A percentile compares a stretch with the other conserved stretches of the same genome.
Conservation (phyloP, 1,284 basidiomycete species). For the Papiliotrema laurentii region DNA sequence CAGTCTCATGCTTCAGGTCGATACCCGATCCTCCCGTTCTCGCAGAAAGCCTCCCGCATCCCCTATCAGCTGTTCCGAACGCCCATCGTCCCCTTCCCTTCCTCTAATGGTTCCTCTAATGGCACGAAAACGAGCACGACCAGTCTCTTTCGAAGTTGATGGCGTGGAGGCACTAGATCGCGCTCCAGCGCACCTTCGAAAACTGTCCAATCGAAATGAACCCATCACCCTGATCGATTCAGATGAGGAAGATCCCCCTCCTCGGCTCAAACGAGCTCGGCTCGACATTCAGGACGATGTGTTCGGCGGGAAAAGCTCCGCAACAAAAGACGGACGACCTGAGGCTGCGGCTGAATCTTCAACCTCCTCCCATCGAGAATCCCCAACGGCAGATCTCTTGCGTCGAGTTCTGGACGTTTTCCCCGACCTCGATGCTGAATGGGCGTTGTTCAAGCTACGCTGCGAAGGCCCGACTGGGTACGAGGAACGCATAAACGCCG, state of each 20-base stretch:
- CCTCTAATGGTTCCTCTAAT: too few relatives aligned
- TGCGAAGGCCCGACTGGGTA: too few relatives aligned
- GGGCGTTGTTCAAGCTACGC: slow-evolving; percentile 18
- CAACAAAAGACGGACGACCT: background rate
- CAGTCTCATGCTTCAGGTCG: too few relatives aligned
- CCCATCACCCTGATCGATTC: slow-evolving; percentile 24
- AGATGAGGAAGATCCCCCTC: slow-evolving; percentile 13
- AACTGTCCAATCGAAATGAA: slow-evolving; percentile 4
- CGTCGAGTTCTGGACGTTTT: slow-evolving; percentile 35
- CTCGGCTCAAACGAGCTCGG: background rate
- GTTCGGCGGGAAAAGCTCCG: too few relatives aligned
- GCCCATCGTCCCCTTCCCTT: too few relatives aligned
- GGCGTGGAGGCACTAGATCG: slow-evolving; percentile 14
- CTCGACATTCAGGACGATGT: too few relatives aligned
- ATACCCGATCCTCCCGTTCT: too few relatives aligned
- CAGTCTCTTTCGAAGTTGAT: too few relatives aligned
- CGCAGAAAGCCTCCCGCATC: too few relatives aligned
- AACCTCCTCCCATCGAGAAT: background rate
- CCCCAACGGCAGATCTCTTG: slow-evolving; percentile 19
- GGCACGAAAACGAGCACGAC: too few relatives aligned
- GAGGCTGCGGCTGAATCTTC: background rate
- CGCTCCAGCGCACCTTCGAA: slow-evolving; percentile 18
- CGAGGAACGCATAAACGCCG: slow-evolving; percentile 12
- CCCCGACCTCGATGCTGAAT: slow-evolving; percentile 32
- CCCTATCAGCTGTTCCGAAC: too few relatives aligned